Conservation (phyloP, 345 rosid genomes). For the Bruguiera parviflora region DNA sequence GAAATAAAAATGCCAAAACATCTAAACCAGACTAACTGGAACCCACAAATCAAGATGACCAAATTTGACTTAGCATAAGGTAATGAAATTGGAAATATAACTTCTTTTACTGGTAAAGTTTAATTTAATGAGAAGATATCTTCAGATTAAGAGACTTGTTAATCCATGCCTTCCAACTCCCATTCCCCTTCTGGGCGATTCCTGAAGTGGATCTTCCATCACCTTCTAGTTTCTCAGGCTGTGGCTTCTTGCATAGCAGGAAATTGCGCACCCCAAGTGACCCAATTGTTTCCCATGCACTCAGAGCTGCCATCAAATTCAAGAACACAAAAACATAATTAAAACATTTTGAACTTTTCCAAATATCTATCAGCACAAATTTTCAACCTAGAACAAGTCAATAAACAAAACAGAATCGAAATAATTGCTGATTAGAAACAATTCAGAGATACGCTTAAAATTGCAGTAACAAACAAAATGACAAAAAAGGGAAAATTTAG, state of each 20-base stretch:
- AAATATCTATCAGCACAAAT: too few species aligned
- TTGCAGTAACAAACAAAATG: too few species aligned
- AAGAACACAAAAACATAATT: too few species aligned
- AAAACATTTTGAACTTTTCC: too few species aligned
- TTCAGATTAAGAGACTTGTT: conserved; percentile 79
- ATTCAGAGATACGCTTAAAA: too few species aligned
- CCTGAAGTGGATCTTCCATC: conserved; percentile 32
- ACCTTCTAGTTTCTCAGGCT: conserved; percentile 34
- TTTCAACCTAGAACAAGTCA: too few species aligned
- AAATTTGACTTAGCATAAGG: not conserved
- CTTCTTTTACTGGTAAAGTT: not conserved
- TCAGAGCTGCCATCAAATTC: conserved; percentile 48
- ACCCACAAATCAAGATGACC: not conserved
- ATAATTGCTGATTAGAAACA: too few species aligned
- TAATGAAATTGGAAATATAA: not conserved
- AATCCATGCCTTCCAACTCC: conserved; percentile 88
- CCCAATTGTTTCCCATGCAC: conserved; percentile 82
- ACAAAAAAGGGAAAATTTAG: too few species aligned
- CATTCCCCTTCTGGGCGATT: conserved; percentile 45
- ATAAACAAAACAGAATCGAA: too few species aligned
- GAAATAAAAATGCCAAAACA: not conserved
- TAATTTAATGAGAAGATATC: conserved; percentile 52
- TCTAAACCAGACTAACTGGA: too few species aligned
- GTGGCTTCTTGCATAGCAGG: conserved; percentile 84
- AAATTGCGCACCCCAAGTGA: conserved; percentile 72